phyloP scores from a whole-genome alignment of 306 rosid genomes.

The Dryas octopetala region DNA sequence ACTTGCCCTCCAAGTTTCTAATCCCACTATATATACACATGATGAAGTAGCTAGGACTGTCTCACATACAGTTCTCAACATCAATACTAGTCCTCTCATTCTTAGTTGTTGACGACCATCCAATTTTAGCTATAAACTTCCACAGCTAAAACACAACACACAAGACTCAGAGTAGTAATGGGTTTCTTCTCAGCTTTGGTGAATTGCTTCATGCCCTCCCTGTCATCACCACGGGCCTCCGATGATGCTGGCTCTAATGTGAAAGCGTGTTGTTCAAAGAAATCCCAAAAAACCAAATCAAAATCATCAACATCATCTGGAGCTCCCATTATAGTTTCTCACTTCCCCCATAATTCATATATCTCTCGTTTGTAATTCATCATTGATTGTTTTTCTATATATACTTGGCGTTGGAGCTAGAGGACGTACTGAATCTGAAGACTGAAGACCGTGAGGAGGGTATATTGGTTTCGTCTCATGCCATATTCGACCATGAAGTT shows the following conservation, averaged over 20 bases:
- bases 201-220: not conserved
- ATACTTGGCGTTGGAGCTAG: too few relatives aligned
- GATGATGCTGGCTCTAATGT: not conserved
- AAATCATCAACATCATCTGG: not conserved
- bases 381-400: too few relatives aligned
- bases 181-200: not conserved
- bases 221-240: not conserved
- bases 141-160: not conserved
- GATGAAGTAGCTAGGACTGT: not conserved
- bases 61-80: too few relatives aligned
- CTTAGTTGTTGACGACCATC: too few relatives aligned
- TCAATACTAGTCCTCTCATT: too few relatives aligned
- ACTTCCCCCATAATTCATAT: slow-evolving; percentile 9
- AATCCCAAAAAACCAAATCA: not conserved
- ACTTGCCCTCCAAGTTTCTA: not conserved
- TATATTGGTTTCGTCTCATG: too few relatives aligned
- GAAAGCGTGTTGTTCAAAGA: not conserved
- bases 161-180: not conserved
- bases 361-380: not conserved
- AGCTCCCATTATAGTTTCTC: slow-evolving; percentile 14
- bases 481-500: too few relatives aligned
- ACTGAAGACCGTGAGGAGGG: too few relatives aligned
- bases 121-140: too few relatives aligned
- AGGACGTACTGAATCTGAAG: too few relatives aligned
- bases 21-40: not conserved